Evolutionary conservation across 2,329 filamentous ascomycete species (phyloP).

Genomic region (Cryphonectria radicalis): DNA sequence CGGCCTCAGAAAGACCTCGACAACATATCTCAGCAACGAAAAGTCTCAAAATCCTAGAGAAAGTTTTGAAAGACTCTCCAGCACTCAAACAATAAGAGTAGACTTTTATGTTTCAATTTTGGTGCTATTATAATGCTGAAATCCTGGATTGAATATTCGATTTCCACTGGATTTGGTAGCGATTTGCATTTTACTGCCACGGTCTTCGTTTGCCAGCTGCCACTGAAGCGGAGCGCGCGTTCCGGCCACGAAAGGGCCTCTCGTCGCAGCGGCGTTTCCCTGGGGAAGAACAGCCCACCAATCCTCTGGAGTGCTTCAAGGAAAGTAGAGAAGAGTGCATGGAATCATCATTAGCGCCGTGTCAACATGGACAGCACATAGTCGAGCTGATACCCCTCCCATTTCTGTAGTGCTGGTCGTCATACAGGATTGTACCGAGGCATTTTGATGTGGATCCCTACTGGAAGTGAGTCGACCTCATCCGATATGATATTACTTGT

Average conservation of each 20-base stretch:
- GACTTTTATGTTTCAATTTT: no score
- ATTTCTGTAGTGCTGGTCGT: neutral
- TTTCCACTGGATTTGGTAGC: no score
- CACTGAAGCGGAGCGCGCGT: neutral
- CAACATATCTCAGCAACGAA: no score
- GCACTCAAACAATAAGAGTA: no score
- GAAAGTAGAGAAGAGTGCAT: neutral
- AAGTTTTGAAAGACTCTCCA: no score
- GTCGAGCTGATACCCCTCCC: neutral
- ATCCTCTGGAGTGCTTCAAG: neutral
- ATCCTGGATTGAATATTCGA: no score
- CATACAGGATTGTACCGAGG: neutral
- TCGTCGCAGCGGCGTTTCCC: neutral
- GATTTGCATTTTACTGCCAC: no score
- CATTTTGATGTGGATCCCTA: neutral
- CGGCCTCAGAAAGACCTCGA: no score
- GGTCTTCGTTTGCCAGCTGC: neutral
- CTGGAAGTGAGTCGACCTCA: neutral
- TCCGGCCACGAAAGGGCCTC: no score
- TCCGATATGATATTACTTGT: neutral
- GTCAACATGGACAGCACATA: neutral
- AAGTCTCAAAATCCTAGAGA: no score
- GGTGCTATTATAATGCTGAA: no score
- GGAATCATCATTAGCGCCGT: neutral
- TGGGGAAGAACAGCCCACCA: neutral